Base-by-base conservation (phyloP, 73 alveolate genomes). In the Urostyla sp. region DNA sequence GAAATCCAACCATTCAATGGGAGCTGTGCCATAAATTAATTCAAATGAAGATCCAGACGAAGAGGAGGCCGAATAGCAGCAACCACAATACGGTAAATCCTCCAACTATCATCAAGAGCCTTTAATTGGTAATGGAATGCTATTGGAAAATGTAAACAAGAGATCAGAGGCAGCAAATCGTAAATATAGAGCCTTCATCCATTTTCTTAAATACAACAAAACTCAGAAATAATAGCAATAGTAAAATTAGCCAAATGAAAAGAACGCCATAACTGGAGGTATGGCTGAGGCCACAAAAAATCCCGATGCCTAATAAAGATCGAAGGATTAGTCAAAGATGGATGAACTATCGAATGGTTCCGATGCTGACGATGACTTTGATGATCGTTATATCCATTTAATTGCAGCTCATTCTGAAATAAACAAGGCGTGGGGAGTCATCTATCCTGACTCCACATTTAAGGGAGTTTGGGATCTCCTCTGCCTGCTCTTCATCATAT, bases 391-490 rank as follows among this genome's bases (percentile, higher is more conserved):
- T 34, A 59, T 59, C 36, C 77, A 59, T 31, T 37, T 59, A 59
- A 59, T 59, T 59, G 77, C 77, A 20, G 77, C 77, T 7, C 77
- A 59, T 59, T 35, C 57, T n/a, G 77, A 59, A 20, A 59, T 59
- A 28, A 59, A 59, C 34, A 59, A 59, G 58, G 77, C 77, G 6
- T 59, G 77, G 77, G 77, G 77, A 3, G 59, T 59, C 6, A 28
- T 87, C 11, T 58, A 66, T 35, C 95, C 95, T 4, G 92, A 88
- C 32, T 44, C 82, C 27, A 40, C 85, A 15, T 28, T 37, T 32
- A 85, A 84, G 38, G 72, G 57, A 20, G 46, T 61, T 24, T 88
- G 95, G 90, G 95, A 88, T 56, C 13, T 88, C 21, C 5, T 67
- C 54, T 55, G 69, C n/a, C 48, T 88, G 31, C 26, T 48, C 10